Percentiles rank a stretch among this genome's conserved stretches.
These are phyloP conservation scores for Yamadazyma scolyti DNA, from an alignment of 805 yeast species.

Conservation along the genomic window DNA sequence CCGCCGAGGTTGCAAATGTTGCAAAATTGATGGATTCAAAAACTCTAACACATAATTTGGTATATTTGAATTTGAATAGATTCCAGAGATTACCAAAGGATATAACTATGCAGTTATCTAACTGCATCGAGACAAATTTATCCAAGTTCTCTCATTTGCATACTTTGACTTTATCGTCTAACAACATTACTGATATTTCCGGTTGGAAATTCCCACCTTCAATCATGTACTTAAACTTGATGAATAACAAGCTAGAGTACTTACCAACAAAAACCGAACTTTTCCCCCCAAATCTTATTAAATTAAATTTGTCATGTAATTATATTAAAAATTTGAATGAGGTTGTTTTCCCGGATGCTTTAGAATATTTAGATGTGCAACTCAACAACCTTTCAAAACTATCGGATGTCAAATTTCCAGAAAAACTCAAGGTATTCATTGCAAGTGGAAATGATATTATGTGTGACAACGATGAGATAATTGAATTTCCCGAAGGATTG, in stretches of 20 bases:
- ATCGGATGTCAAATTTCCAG: constrained; percentile 10
- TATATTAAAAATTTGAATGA: constrained; percentile 7
- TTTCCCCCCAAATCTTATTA: constrained; percentile 11
- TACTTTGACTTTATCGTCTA: constrained; percentile 11
- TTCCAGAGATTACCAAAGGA: constrained; percentile 10
- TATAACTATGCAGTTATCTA: constrained; percentile 3
- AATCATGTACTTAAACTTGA: constrained; percentile 10
- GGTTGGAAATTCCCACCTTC: constrained; percentile 8
- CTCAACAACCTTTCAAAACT: constrained; percentile 10
- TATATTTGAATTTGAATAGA: constrained; percentile 11
- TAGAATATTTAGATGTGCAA: constrained; percentile 15
- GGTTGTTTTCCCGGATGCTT: constrained; percentile 11
- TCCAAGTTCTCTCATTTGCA: constrained; percentile 9
- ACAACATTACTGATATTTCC: constrained; percentile 5
- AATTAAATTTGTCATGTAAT: constrained; percentile 15
- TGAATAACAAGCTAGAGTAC: constrained; percentile 10
- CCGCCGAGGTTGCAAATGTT: constrained; percentile 4
- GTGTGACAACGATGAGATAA: constrained; percentile 11
- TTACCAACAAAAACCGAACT: constrained; percentile 9
- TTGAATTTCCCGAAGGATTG: constrained; percentile 12
- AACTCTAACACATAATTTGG: constrained; percentile 8
- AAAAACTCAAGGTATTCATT: constrained; percentile 11
- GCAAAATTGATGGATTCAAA: constrained; percentile 5
- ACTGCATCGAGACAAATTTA: constrained; percentile 2
- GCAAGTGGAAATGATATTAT: constrained; percentile 15